Conservation (phyloP, 1,139 yeast genomes). For the Zygosaccharomyces sapae region DNA sequence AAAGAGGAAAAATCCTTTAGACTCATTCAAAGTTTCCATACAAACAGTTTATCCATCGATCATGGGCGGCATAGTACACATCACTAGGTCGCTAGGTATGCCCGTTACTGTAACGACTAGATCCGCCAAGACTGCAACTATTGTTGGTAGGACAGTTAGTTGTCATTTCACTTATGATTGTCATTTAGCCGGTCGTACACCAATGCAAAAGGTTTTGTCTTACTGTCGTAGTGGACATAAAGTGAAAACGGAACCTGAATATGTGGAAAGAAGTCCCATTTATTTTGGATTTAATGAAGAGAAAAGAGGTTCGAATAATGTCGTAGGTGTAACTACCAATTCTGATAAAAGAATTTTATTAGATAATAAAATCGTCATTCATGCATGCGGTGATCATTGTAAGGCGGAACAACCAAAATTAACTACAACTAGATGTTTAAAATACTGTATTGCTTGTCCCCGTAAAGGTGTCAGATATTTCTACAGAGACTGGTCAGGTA, state of each 20-base stretch:
- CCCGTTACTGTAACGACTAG: constrained; percentile 27
- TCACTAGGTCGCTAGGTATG: constrained; percentile 43
- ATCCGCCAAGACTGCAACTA: constrained; percentile 20
- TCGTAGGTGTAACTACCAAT: constrained; percentile 22
- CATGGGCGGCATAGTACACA: constrained; percentile 36
- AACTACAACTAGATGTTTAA: constrained; percentile 18
- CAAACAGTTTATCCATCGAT: constrained; percentile 35
- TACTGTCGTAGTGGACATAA: constrained; percentile 29
- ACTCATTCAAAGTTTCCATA: constrained; percentile 30
- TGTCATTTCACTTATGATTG: constrained; percentile 30
- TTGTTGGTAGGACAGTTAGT: constrained; percentile 23
- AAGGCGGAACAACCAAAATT: constrained; percentile 19
- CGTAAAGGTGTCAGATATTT: constrained; percentile 25
- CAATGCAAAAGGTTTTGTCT: constrained; percentile 26
- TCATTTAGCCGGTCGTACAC: constrained; percentile 21
- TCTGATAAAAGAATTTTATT: constrained; percentile 17
- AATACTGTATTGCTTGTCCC: constrained; percentile 27
- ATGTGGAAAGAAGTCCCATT: constrained; percentile 20
- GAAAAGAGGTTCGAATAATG: constrained; percentile 19
- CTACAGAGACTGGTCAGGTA: constrained; percentile 30
- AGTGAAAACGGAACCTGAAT: constrained; percentile 14
- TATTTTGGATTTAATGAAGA: constrained; percentile 24
- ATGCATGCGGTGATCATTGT: constrained; percentile 20
- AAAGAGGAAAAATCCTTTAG: constrained; percentile 19
- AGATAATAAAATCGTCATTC: constrained; percentile 23